A percentile compares a stretch with the other conserved stretches of the same genome.
Conservation (phyloP, 768 basidiomycete genomes). For the Leccinum boreale region DNA sequence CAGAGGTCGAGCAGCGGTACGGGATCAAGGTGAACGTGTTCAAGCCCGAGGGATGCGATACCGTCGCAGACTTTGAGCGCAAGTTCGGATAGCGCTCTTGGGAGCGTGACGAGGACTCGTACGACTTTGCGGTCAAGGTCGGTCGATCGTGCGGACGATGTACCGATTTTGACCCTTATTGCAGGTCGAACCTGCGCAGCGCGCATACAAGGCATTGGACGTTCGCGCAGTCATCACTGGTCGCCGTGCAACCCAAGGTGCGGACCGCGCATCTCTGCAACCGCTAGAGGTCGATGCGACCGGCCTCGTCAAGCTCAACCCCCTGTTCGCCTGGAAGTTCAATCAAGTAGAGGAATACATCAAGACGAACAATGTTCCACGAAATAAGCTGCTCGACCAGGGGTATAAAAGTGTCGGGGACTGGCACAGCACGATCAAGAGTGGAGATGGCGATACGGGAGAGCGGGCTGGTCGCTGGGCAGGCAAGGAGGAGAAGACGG, state of each 20-base stretch:
- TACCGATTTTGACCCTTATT: background rate
- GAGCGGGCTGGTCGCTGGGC: constrained; percentile 91
- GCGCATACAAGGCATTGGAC: constrained; percentile 76
- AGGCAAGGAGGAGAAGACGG: constrained; percentile 79
- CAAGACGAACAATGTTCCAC: constrained; percentile 75
- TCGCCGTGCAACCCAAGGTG: constrained; percentile 89
- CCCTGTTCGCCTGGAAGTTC: constrained; percentile 88
- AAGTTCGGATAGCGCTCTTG: constrained; percentile 80
- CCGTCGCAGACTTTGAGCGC: constrained; percentile 69
- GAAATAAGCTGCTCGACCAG: constrained; percentile 81
- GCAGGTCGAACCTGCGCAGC: constrained; percentile 88
- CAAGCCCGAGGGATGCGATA: constrained; percentile 70
- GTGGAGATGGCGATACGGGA: constrained; percentile 59
- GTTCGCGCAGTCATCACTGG: constrained; percentile 95
- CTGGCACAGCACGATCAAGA: constrained; percentile 89
- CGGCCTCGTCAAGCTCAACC: constrained; percentile 92
- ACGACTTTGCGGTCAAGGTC: constrained; percentile 93
- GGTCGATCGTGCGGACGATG: constrained; percentile 13
- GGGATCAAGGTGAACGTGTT: constrained; percentile 68
- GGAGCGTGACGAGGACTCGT: constrained; percentile 83
- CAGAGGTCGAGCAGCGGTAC: constrained; percentile 76
- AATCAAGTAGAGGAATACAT: constrained; percentile 81
- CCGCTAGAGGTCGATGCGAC: constrained; percentile 90
- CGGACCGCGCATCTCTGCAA: constrained; percentile 72
- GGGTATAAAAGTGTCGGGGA: constrained; percentile 97